These are phyloP conservation scores for Francoa sonchifolia DNA, from an alignment of 441 rosid genomes.

Conservation along the genomic window DNA sequence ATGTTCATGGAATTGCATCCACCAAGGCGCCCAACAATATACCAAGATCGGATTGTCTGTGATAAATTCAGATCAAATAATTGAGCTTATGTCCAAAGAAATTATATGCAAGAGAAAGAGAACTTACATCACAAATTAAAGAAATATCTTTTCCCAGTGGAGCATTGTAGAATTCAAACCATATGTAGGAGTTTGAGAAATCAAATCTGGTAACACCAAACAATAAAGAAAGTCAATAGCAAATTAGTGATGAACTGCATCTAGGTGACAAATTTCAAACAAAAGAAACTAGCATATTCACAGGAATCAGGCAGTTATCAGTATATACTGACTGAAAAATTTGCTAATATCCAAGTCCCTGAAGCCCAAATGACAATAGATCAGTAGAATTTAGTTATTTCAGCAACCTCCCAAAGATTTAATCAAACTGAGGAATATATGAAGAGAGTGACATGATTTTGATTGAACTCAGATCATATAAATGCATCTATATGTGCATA, in stretches of 20 bases:
- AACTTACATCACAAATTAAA: slow-evolving; percentile 69
- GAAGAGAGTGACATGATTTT: too few species aligned
- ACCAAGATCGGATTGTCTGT: slow-evolving; percentile 88
- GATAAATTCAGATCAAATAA: slow-evolving; percentile 12
- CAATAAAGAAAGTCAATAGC: slow-evolving; percentile 10
- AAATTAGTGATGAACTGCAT: slow-evolving; percentile 8
- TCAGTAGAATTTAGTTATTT: too few species aligned
- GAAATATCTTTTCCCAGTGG: slow-evolving; percentile 67
- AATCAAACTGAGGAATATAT: too few species aligned
- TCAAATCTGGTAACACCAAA: slow-evolving; percentile 41
- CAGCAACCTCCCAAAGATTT: too few species aligned
- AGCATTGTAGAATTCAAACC: slow-evolving; percentile 82
- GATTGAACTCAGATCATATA: too few species aligned
- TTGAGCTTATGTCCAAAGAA: background rate
- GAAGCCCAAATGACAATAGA: too few species aligned
- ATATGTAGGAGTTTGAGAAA: slow-evolving; percentile 74
- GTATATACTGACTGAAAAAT: background rate
- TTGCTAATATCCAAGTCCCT: too few species aligned
- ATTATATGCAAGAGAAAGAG: slow-evolving; percentile 3
- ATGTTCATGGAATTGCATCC: slow-evolving; percentile 96
- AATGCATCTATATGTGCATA: background rate
- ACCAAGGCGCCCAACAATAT: slow-evolving; percentile 88
- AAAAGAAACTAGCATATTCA: background rate
- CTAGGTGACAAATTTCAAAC: background rate
- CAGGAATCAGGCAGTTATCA: background rate